A percentile compares a stretch with the other conserved stretches of the same genome.
phyloP scores from a whole-genome alignment of 345 rosid species.

The Syzygium jambos region DNA sequence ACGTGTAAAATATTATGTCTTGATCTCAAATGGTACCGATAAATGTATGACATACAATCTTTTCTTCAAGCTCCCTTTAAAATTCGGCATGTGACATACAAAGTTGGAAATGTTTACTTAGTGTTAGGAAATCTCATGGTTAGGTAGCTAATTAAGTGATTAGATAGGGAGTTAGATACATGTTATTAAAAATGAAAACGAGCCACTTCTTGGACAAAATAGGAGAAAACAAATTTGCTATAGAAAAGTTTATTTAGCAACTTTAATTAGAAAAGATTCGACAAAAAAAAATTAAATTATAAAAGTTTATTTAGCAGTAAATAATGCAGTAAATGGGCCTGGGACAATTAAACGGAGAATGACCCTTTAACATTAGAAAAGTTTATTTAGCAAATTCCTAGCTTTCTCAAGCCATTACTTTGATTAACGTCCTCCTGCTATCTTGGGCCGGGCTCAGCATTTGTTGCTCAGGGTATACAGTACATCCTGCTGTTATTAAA shows the following conservation, averaged over 20 bases:
- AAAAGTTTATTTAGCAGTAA: neutral
- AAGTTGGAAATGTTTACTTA: no score
- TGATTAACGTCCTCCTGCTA: neutral
- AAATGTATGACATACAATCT: no score
- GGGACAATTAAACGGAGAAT: neutral
- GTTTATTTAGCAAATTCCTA: neutral
- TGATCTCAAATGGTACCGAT: no score
- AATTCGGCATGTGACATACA: no score
- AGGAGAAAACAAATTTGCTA: neutral
- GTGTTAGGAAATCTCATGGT: no score
- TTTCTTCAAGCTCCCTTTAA: neutral
- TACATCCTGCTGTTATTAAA: neutral
- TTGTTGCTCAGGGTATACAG: neutral
- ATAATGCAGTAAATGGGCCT: neutral
- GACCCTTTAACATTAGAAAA: neutral
- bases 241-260: no score
- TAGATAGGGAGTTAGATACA: neutral
- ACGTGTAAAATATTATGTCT: no score
- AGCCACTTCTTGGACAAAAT: neutral
- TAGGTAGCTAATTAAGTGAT: neutral
- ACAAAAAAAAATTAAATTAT: no score
- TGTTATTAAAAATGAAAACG: neutral
- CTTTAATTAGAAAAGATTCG: no score
- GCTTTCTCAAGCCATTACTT: neutral
- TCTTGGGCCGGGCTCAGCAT: neutral